These are phyloP conservation scores for Adiantum capillusveneris DNA, from an alignment of 75 land plant genomes.

Conservation along the genomic window DNA sequence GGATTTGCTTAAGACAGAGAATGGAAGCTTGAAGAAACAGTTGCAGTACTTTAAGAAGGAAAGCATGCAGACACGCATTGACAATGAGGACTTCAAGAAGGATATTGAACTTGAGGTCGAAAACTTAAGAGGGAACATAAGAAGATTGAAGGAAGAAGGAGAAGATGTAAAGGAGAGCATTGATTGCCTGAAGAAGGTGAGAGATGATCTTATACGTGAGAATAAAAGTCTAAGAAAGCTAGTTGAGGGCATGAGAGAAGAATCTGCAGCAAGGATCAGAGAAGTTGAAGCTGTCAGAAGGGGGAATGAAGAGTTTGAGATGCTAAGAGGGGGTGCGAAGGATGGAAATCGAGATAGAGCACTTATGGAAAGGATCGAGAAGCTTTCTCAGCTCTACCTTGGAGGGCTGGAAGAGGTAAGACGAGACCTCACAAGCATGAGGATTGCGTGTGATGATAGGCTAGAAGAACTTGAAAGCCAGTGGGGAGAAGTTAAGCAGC, in stretches of 20 bases:
- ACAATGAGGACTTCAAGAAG: constrained; percentile 6
- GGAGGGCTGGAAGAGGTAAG: constrained; percentile 38
- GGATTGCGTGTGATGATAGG: constrained; percentile 19
- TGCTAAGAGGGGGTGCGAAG: constrained; percentile 13
- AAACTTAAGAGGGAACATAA: not conserved
- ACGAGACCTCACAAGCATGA: constrained; percentile 21
- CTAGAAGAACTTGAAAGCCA: constrained; percentile 30
- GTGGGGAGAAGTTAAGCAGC: constrained; percentile 16
- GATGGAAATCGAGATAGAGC: constrained; percentile 16
- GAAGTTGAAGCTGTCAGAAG: not conserved
- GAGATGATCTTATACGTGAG: constrained; percentile 14
- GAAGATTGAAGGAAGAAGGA: constrained; percentile 24
- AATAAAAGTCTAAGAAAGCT: constrained; percentile 7
- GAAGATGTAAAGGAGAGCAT: constrained; percentile 23
- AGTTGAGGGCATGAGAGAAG: constrained; percentile 6
- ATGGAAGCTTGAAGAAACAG: constrained; percentile 23
- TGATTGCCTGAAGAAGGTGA: constrained; percentile 21
- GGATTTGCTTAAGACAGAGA: constrained; percentile 15
- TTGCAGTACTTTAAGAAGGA: constrained; percentile 19
- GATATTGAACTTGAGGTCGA: constrained; percentile 8
- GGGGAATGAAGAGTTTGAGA: constrained; percentile 17
- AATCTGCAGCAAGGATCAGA: not conserved
- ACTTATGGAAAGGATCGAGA: constrained; percentile 33
- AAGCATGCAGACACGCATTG: constrained; percentile 14
- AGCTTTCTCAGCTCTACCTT: constrained; percentile 31